These are phyloP conservation scores for Cladochytrium tenue DNA, from an alignment of 371 early-diverging fungal species.

Conservation along the genomic window DNA sequence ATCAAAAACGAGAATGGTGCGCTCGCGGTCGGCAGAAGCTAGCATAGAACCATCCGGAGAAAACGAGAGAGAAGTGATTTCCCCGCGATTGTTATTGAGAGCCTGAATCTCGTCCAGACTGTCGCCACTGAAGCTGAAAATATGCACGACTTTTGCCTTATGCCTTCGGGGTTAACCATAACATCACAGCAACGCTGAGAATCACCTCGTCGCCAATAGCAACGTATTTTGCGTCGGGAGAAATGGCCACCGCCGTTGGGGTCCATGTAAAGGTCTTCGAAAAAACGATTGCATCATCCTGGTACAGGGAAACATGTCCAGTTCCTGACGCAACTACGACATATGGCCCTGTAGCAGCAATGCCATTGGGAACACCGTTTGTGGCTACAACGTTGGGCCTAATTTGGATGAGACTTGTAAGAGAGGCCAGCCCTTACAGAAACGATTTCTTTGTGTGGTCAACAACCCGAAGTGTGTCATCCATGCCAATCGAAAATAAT, in stretches of 20 bases:
- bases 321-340: slow-evolving; percentile 12
- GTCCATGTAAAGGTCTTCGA: slow-evolving; percentile 52
- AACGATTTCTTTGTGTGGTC: slow-evolving; percentile 25
- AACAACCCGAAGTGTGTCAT: slow-evolving; percentile 63
- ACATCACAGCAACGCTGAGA: slow-evolving; percentile 5
- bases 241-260: slow-evolving; percentile 63
- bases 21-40: slow-evolving; percentile 81
- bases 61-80: slow-evolving; percentile 75
- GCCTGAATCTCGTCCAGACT: slow-evolving; percentile 16
- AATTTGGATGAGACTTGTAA: too few species aligned
- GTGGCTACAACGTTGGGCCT: slow-evolving; percentile 1
- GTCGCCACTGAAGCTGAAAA: slow-evolving; percentile 18
- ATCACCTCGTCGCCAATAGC: slow-evolving; percentile 73
- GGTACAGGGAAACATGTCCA: slow-evolving; percentile 12
- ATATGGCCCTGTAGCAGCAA: not conserved
- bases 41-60: slow-evolving; percentile 70
- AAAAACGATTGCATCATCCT: slow-evolving; percentile 46
- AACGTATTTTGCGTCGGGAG: slow-evolving; percentile 54
- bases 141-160: not conserved
- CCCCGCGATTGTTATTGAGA: slow-evolving; percentile 59
- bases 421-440: slow-evolving; percentile 20
- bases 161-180: not conserved
- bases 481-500: slow-evolving; percentile 74
- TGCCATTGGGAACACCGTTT: not conserved
- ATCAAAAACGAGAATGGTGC: slow-evolving; percentile 79